Percentiles rank a stretch among this genome's conserved stretches.
These are phyloP conservation scores for Wickerhamomyces kurtzmanii DNA, from an alignment of 805 yeast genomes.

Conservation along the genomic window DNA sequence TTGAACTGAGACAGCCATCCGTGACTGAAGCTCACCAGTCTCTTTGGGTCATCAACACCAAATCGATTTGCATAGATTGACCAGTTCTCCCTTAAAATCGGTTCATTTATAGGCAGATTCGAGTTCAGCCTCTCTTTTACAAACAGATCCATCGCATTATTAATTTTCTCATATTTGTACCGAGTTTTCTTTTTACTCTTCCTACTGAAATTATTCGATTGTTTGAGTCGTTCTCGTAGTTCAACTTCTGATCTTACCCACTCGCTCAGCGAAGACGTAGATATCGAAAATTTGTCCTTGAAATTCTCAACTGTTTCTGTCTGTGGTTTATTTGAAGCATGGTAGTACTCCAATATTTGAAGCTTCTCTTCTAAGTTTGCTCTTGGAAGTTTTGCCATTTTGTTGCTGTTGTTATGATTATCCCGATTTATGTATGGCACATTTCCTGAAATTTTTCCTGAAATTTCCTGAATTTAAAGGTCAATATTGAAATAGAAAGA, in stretches of 20 bases:
- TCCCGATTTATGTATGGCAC: too few species aligned
- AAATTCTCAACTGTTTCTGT: conserved; percentile 47
- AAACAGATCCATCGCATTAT: conserved; percentile 46
- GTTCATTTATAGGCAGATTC: conserved; percentile 42
- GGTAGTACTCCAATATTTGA: conserved; percentile 41
- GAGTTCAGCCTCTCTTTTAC: conserved; percentile 34
- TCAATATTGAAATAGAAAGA: too few species aligned
- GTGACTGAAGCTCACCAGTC: conserved; percentile 44
- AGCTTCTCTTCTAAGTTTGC: conserved; percentile 53
- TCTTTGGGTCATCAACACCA: conserved; percentile 53
- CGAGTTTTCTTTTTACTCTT: conserved; percentile 33
- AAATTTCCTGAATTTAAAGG: too few species aligned
- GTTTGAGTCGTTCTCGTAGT: conserved; percentile 32
- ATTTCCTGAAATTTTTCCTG: too few species aligned
- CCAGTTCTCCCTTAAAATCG: conserved; percentile 49
- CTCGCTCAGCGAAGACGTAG: conserved; percentile 52
- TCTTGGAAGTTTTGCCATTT: too few species aligned
- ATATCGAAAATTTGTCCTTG: conserved; percentile 38
- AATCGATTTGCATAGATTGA: conserved; percentile 38
- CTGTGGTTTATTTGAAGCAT: conserved; percentile 38
- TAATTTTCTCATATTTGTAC: conserved; percentile 48
- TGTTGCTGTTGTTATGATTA: too few species aligned
- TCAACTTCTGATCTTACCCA: conserved; percentile 50
- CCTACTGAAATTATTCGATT: conserved; percentile 17
- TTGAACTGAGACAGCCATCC: conserved; percentile 59